A percentile compares a stretch with the other conserved stretches of the same genome.
Conservation (phyloP, 495 filamentous ascomycete species). For the Daldinia concentrica region DNA sequence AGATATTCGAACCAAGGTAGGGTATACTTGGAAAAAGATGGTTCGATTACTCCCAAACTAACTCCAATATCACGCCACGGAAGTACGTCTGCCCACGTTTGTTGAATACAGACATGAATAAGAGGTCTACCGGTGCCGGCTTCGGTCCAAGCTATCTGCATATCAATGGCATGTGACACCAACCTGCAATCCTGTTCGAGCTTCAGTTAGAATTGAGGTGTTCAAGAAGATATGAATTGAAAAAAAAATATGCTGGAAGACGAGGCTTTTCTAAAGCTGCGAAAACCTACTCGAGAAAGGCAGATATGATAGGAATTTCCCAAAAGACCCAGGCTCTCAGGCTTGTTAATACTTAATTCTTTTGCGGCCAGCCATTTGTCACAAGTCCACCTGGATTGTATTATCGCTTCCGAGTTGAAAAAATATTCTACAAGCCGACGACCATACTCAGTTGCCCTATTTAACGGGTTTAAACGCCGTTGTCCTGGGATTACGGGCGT, state of each 20-base stretch:
- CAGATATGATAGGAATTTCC: background rate
- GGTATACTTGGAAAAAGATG: background rate
- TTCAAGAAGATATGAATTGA: background rate
- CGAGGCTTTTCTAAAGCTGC: background rate
- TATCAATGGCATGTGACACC: conserved; percentile 13
- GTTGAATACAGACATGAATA: conserved; percentile 19
- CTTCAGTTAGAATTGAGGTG: background rate
- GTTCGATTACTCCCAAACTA: background rate
- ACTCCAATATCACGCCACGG: conserved; percentile 1
- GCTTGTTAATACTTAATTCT: background rate
- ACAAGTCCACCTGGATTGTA: background rate
- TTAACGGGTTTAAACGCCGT: background rate
- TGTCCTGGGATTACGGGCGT: no score
- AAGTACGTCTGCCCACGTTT: background rate
- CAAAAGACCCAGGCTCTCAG: background rate
- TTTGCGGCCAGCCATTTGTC: background rate
- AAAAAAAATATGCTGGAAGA: background rate
- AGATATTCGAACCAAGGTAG: background rate
- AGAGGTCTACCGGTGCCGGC: background rate
- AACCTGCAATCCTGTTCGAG: conserved; percentile 1
- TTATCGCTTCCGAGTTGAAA: background rate
- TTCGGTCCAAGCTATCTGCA: background rate
- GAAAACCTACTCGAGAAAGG: background rate
- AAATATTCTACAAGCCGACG: background rate
- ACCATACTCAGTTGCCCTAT: background rate